Percentiles rank a stretch among this genome's conserved stretches.
These are phyloP conservation scores for Eustoma russellianum DNA, from an alignment of 257 asterid species.

Conservation along the genomic window DNA sequence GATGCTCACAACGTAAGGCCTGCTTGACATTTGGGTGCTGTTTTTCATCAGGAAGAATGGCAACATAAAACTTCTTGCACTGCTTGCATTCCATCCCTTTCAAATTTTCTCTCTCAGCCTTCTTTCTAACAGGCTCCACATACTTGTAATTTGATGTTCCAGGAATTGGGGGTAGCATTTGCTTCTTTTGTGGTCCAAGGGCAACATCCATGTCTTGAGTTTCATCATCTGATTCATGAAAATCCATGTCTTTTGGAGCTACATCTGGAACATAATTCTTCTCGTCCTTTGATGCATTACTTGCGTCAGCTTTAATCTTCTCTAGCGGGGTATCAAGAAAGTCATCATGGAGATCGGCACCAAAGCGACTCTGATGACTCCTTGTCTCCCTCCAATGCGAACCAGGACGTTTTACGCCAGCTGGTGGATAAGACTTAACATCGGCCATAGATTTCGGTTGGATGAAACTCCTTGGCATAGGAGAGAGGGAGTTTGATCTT, in stretches of 20 bases:
- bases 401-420: conserved; percentile 66
- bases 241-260: conserved; percentile 17
- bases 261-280: conserved; percentile 20
- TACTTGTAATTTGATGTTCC: conserved; percentile 56
- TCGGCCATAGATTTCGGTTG: conserved; percentile 29
- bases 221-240: conserved; percentile 56
- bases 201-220: conserved; percentile 43
- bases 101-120: conserved; percentile 65
- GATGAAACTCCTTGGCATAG: conserved; percentile 25
- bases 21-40: conserved; percentile 23
- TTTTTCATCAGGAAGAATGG: conserved; percentile 55
- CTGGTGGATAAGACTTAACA: conserved; percentile 45
- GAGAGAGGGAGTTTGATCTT: conserved; percentile 40
- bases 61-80: conserved; percentile 90
- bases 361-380: conserved; percentile 72
- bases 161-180: conserved; percentile 30
- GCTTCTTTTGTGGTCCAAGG: conserved; percentile 29
- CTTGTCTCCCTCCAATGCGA: conserved; percentile 94
- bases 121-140: conserved; percentile 80
- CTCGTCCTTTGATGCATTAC: conserved; percentile 37
- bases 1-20: conserved; percentile 75
- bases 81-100: conserved; percentile 93
- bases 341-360: conserved; percentile 84
- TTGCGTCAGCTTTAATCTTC: conserved; percentile 41
- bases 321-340: conserved; percentile 90